Evolutionary conservation across 169 alveolate species (phyloP).

Genomic region (Perkinsus olseni): DNA sequence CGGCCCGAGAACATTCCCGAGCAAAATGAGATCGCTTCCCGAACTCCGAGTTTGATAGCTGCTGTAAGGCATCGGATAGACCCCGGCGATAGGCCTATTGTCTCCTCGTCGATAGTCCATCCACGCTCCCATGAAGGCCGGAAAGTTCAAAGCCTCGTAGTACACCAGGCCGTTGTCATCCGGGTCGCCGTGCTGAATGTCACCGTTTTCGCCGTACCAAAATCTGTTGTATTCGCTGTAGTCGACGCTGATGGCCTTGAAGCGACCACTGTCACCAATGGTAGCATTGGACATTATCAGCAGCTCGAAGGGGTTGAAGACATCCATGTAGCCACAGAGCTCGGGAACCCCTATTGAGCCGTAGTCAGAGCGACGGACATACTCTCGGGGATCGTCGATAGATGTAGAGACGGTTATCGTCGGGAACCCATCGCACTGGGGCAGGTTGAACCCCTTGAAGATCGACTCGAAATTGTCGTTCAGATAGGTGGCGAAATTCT

Average conservation of each 20-base stretch:
- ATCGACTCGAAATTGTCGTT: neutral
- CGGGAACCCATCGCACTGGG: neutral
- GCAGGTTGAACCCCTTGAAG: neutral
- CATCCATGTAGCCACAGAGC: neutral
- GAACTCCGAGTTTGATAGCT: neutral
- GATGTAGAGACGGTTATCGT: neutral
- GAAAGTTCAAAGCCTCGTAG: neutral
- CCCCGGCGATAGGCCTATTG: neutral
- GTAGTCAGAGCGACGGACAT: neutral
- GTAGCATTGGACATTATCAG: neutral
- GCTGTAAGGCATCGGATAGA: neutral
- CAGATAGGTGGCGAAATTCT: neutral
- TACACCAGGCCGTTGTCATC: neutral
- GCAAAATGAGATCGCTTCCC: neutral
- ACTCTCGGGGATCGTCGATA: neutral
- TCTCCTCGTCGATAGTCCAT: neutral
- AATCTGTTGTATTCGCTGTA: neutral
- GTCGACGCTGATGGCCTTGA: neutral
- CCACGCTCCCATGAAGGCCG: neutral
- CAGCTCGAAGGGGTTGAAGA: neutral
- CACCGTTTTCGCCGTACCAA: neutral
- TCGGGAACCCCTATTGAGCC: neutral
- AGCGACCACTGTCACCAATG: neutral
- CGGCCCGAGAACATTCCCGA: neutral
- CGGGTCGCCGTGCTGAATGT: neutral